These are phyloP conservation scores for Metschnikowia arizonensis DNA, from an alignment of 805 yeast genomes.

Conservation along the genomic window DNA sequence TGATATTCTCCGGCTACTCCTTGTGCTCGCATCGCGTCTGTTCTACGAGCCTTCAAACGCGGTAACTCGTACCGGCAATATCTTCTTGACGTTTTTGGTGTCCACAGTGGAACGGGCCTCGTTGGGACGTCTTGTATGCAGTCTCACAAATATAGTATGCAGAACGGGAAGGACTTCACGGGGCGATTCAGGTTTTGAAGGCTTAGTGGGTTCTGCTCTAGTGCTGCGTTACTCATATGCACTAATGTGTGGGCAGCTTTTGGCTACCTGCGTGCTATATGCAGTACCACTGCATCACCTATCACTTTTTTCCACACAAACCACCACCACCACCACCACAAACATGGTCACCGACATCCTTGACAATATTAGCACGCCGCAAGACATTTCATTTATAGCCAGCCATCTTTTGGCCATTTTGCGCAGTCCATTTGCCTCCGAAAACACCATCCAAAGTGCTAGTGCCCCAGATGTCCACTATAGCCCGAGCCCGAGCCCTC, in stretches of 20 bases:
- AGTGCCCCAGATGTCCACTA: neutral
- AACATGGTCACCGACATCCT: constrained; percentile 50
- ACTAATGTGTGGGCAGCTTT: constrained; percentile 55
- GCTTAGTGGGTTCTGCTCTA: constrained; percentile 25
- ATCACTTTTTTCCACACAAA: constrained; percentile 12
- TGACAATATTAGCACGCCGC: constrained; percentile 50
- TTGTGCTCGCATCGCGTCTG: constrained; percentile 58
- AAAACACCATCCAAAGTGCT: neutral
- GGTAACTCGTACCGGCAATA: constrained; percentile 48
- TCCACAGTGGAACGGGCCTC: constrained; percentile 47
- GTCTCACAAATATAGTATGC: constrained; percentile 62
- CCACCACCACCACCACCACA: constrained; percentile 43
- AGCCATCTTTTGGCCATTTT: constrained; percentile 43
- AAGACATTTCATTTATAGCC: constrained; percentile 50
- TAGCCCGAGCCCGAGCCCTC: constrained; percentile 21
- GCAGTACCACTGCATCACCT: constrained; percentile 46
- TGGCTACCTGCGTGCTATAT: constrained; percentile 58
- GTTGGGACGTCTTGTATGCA: constrained; percentile 54
- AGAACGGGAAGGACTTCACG: constrained; percentile 41
- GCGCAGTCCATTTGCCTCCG: constrained; percentile 8
- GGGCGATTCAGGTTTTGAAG: constrained; percentile 44
- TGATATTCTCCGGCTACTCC: constrained; percentile 59
- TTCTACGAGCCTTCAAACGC: constrained; percentile 49
- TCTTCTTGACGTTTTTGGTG: constrained; percentile 55
- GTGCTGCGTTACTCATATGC: constrained; percentile 47